Evolutionary conservation across 768 basidiomycete genomes (phyloP).

Genomic region (Leccinum olivaceopallidum): DNA sequence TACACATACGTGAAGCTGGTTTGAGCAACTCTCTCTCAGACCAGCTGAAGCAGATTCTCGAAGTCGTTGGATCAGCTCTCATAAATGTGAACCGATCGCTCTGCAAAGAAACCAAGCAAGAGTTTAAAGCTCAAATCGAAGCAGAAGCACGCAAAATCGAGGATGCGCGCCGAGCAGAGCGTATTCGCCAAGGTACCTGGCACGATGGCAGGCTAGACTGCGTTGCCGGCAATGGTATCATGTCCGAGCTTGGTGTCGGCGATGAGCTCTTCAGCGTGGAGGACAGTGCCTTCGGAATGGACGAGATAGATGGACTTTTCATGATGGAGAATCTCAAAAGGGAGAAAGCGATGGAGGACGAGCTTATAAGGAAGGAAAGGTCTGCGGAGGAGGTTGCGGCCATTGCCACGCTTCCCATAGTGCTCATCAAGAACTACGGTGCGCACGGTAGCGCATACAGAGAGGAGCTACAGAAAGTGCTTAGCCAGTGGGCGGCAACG

Average conservation of each 20-base stretch:
- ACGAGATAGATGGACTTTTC: slow-evolving; percentile 6
- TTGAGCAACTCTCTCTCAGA: slow-evolving; percentile 76
- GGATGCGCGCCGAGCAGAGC: slow-evolving; percentile 40
- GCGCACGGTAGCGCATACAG: slow-evolving; percentile 53
- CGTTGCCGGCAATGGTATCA: slow-evolving; percentile 82
- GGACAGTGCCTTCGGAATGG: slow-evolving; percentile 31
- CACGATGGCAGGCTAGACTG: slow-evolving; percentile 88
- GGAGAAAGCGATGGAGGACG: slow-evolving; percentile 34
- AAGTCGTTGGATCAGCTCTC: slow-evolving; percentile 73
- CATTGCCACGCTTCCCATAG: slow-evolving; percentile 73
- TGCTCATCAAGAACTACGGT: slow-evolving; percentile 82
- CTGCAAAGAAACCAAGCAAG: slow-evolving; percentile 42
- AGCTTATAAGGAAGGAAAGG: slow-evolving; percentile 31
- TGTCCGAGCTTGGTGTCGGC: slow-evolving; percentile 83
- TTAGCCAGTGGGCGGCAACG: slow-evolving; percentile 84
- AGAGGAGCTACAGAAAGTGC: slow-evolving; percentile 70
- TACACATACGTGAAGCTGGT: slow-evolving; percentile 55
- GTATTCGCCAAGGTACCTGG: slow-evolving; percentile 66
- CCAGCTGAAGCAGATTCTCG: slow-evolving; percentile 83
- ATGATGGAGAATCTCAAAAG: slow-evolving; percentile 22
- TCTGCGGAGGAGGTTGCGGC: slow-evolving; percentile 48
- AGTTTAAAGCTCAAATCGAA: slow-evolving; percentile 39
- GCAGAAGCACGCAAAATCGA: slow-evolving; percentile 39
- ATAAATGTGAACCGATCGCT: slow-evolving; percentile 59
- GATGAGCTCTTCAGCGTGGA: slow-evolving; percentile 56